These are phyloP conservation scores for Sugiyamaella smithiae DNA, from an alignment of 805 yeast genomes.

Conservation along the genomic window DNA sequence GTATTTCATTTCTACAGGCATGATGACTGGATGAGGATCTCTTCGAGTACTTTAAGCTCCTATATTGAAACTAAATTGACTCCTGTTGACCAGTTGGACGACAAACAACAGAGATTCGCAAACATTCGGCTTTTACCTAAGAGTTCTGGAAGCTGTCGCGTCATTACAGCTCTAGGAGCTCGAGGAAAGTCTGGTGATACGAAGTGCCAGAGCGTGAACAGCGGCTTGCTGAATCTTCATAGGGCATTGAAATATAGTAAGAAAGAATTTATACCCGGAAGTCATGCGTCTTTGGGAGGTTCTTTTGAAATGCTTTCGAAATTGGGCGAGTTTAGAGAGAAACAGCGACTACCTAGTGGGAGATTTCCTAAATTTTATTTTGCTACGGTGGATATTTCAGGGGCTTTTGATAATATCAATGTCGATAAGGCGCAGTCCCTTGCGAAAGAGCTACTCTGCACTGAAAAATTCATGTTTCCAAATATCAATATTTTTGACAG, in stretches of 20 bases:
- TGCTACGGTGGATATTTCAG: slow-evolving; percentile 70
- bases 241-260: neutral
- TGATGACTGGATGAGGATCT: slow-evolving; percentile 49
- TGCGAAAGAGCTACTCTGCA: slow-evolving; percentile 11
- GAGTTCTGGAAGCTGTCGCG: slow-evolving; percentile 42
- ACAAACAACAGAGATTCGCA: slow-evolving; percentile 14
- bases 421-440: slow-evolving; percentile 14
- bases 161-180: slow-evolving; percentile 14
- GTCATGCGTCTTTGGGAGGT: neutral
- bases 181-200: slow-evolving; percentile 6
- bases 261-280: neutral
- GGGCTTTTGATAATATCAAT: slow-evolving; percentile 70
- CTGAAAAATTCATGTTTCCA: neutral
- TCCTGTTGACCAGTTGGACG: slow-evolving; percentile 14
- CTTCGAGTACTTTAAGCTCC: slow-evolving; percentile 41
- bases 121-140: slow-evolving; percentile 58
- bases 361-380: slow-evolving; percentile 37
- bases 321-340: slow-evolving; percentile 40
- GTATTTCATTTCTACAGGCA: slow-evolving; percentile 54
- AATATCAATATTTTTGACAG: neutral
- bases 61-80: slow-evolving; percentile 34
- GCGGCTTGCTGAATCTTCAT: slow-evolving; percentile 21
- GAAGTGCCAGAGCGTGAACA: slow-evolving; percentile 21
- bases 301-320: slow-evolving; percentile 42
- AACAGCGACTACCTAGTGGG: slow-evolving; percentile 27